Evolutionary conservation across 1,284 basidiomycete genomes (phyloP).

Genomic region (Leccinum laetum): DNA sequence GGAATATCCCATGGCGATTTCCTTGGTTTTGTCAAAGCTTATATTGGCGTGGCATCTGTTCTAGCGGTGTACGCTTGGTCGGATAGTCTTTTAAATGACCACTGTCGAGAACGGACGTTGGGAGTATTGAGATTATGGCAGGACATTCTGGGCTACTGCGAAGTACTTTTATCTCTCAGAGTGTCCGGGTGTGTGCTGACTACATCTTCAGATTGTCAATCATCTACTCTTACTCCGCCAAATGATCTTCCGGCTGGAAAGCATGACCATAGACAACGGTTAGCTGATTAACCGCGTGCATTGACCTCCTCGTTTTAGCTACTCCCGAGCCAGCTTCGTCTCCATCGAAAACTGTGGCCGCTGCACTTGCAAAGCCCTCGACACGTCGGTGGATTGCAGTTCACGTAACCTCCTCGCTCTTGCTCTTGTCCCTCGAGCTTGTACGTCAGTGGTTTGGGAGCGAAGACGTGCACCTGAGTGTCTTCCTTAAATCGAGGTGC

Average conservation of each 20-base stretch:
- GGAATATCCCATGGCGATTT: constrained; percentile 56
- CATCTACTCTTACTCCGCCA: too few relatives aligned
- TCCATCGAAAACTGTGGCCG: constrained; percentile 47
- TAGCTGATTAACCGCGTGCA: neutral
- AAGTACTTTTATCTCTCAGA: too few relatives aligned
- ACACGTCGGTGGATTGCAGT: constrained; percentile 42
- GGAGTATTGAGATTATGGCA: constrained; percentile 47
- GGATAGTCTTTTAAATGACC: constrained; percentile 67
- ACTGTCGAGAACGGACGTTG: constrained; percentile 61
- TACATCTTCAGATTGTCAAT: too few relatives aligned
- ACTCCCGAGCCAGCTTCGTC: constrained; percentile 48
- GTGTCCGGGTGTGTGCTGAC: too few relatives aligned
- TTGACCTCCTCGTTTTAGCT: constrained; percentile 35
- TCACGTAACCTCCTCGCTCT: constrained; percentile 46
- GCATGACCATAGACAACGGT: neutral
- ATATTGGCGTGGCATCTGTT: constrained; percentile 64
- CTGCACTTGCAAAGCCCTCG: constrained; percentile 46
- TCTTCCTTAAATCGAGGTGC: constrained; percentile 69
- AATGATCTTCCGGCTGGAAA: too few relatives aligned
- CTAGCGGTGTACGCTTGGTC: constrained; percentile 80
- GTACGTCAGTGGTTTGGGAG: constrained; percentile 32
- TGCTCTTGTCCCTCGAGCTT: constrained; percentile 43
- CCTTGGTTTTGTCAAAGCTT: constrained; percentile 60
- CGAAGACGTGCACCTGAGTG: constrained; percentile 41
- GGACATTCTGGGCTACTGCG: too few relatives aligned